Percentiles rank a stretch among this genome's conserved stretches.
phyloP scores from a whole-genome alignment of 345 rosid genomes.

The Sonneratia alba region DNA sequence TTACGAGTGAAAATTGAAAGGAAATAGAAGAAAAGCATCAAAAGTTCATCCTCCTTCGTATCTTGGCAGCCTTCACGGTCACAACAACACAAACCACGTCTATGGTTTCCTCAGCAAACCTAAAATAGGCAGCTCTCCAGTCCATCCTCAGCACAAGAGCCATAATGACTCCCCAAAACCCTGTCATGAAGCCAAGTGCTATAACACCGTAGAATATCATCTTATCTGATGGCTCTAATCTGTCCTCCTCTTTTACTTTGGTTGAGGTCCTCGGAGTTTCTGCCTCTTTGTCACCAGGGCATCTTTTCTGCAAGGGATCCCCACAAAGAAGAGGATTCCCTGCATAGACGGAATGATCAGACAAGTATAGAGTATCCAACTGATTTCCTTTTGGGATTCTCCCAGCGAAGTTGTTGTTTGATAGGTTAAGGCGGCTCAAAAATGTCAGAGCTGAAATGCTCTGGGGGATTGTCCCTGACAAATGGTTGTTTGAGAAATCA shows the following conservation, averaged over 20 bases:
- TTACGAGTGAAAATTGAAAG: neutral
- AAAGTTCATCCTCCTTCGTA: neutral
- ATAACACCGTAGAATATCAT: neutral
- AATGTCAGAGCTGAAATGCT: slow-evolving; percentile 5
- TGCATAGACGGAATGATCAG: neutral
- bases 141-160: slow-evolving; percentile 5
- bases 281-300: neutral
- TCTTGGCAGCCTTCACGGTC: neutral
- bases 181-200: neutral
- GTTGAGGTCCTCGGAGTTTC: neutral
- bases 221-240: neutral
- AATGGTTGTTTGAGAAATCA: slow-evolving; percentile 18
- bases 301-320: neutral
- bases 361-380: neutral
- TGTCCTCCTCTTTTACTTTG: neutral
- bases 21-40: neutral
- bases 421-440: slow-evolving; percentile 16
- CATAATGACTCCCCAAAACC: slow-evolving; percentile 10
- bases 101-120: neutral
- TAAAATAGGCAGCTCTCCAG: slow-evolving; percentile 3
- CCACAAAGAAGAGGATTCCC: slow-evolving; percentile 9
- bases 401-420: slow-evolving; percentile 16
- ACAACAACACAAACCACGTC: neutral
- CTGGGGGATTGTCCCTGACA: slow-evolving; percentile 16
- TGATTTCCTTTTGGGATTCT: slow-evolving; percentile 5